Conservation (phyloP, 1,284 basidiomycete genomes). For the Cystobasidium pallidum region DNA sequence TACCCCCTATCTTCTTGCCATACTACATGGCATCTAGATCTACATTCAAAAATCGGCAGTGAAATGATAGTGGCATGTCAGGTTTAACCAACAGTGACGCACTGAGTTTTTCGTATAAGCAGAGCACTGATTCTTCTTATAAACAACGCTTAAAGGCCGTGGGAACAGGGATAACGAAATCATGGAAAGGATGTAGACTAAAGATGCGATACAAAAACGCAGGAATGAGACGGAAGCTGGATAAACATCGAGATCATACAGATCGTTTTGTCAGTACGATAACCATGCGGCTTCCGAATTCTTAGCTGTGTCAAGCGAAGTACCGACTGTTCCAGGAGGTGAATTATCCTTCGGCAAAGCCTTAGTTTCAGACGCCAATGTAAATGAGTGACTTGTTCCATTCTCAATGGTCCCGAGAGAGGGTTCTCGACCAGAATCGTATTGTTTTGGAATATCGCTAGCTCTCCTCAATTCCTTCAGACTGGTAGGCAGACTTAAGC, state of each 20-base stretch:
- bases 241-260: neutral
- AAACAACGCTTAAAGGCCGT: too few relatives aligned
- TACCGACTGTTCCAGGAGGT: neutral
- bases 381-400: neutral
- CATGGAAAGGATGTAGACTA: neutral
- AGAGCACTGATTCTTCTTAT: too few relatives aligned
- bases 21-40: too few relatives aligned
- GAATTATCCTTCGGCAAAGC: neutral
- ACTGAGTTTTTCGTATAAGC: too few relatives aligned
- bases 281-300: constrained; percentile 36
- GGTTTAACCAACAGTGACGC: too few relatives aligned
- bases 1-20: too few relatives aligned
- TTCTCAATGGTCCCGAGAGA: neutral
- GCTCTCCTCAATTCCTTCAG: neutral
- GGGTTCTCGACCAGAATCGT: constrained; percentile 18
- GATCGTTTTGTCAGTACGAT: constrained; percentile 6
- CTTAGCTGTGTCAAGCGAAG: neutral
- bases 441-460: neutral
- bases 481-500: neutral
- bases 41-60: too few relatives aligned
- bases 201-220: neutral
- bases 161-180: too few relatives aligned
- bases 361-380: neutral
- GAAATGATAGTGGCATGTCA: too few relatives aligned
- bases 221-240: neutral